A percentile compares a stretch with the other conserved stretches of the same genome.
Evolutionary conservation across 352 stramenopile genomes (phyloP).

Genomic region (Bremia lactucae): DNA sequence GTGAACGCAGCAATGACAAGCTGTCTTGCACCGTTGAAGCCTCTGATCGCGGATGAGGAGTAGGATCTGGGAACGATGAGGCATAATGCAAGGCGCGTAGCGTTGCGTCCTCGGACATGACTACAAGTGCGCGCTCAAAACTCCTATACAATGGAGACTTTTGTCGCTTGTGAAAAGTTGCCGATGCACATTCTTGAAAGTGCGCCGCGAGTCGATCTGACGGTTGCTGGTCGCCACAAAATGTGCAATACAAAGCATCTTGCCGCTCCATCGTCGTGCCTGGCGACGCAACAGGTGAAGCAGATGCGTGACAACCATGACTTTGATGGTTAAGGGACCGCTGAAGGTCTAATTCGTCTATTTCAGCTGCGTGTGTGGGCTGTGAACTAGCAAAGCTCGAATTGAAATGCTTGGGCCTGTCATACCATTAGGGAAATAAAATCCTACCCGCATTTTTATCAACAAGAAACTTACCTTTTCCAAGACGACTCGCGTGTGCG

Average conservation of each 20-base stretch:
- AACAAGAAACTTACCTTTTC: conserved; percentile 40
- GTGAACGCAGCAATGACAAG: conserved; percentile 28
- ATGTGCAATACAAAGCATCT: conserved; percentile 58
- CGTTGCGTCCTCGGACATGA: conserved; percentile 56
- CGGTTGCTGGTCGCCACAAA: conserved; percentile 44
- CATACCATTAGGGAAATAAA: conserved; percentile 3
- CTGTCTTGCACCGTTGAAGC: conserved; percentile 36
- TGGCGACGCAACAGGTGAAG: conserved; percentile 4
- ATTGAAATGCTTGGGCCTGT: conserved; percentile 19
- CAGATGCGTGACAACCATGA: conserved; percentile 20
- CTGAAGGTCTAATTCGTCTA: conserved; percentile 11
- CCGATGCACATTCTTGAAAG: conserved; percentile 36
- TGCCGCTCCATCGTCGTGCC: conserved; percentile 21
- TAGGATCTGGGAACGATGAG: conserved; percentile 45
- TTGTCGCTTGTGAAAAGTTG: conserved; percentile 42
- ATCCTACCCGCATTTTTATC: conserved; percentile 1
- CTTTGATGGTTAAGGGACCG: conserved; percentile 19
- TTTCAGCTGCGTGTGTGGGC: neutral
- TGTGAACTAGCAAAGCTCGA: conserved; percentile 8
- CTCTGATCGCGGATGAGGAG: conserved; percentile 16
- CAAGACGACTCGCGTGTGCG: conserved; percentile 77
- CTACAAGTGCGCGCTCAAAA: conserved; percentile 49
- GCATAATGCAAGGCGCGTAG: conserved; percentile 66
- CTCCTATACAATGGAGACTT: conserved; percentile 42
- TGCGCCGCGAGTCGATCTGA: conserved; percentile 29